A percentile compares a stretch with the other conserved stretches of the same genome.
phyloP scores from a whole-genome alignment of 78 protist genomes.

The Dictyostelium intermedium region DNA sequence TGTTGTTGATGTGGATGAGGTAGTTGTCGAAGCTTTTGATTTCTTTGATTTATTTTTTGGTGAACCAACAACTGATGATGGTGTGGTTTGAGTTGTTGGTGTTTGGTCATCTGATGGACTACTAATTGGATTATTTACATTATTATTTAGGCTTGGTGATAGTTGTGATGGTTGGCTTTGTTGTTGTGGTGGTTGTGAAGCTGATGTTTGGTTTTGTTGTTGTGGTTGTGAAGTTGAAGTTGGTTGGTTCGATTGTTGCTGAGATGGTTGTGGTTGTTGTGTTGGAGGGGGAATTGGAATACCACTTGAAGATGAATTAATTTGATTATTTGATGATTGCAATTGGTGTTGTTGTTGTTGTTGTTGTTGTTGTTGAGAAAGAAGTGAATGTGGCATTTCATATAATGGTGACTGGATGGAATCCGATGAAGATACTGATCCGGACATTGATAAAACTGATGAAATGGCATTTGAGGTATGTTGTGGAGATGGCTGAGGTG shows the following conservation, averaged over 20 bases:
- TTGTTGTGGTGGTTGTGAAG: neutral
- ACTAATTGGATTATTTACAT: conserved; percentile 1
- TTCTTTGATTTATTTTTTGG: conserved; percentile 27
- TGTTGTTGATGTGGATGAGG: neutral
- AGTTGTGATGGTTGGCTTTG: neutral
- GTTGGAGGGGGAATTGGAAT: neutral
- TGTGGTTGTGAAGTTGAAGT: neutral
- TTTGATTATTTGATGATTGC: neutral
- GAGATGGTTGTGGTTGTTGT: neutral
- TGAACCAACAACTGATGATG: neutral
- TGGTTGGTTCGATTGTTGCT: neutral
- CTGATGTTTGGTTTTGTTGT: neutral
- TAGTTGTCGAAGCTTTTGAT: neutral
- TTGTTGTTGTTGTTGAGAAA: neutral
- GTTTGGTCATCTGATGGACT: neutral
- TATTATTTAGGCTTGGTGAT: neutral
- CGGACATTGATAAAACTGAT: neutral
- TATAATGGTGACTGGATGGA: conserved; percentile 46
- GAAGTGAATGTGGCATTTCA: conserved; percentile 10
- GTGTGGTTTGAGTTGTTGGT: neutral
- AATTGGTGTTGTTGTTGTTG: neutral
- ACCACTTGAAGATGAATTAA: neutral
- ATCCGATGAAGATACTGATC: conserved; percentile 30
- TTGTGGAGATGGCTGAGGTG: conserved; percentile 45
- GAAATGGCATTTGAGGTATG: conserved; percentile 16